Conservation (phyloP, 257 asterid species). For the Petrea volubilis region DNA sequence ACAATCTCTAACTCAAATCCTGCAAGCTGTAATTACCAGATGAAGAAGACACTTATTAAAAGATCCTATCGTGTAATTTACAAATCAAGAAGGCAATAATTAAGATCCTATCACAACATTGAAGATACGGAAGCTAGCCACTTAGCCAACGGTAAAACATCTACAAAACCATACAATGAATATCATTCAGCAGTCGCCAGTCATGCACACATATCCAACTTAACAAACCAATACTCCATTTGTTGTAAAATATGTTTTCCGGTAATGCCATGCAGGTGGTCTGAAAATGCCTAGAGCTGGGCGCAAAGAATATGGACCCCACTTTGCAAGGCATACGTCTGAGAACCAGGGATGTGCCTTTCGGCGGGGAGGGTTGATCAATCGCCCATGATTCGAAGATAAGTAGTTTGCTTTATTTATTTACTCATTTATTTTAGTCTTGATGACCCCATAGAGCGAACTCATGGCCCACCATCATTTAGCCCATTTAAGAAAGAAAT, state of each 20-base stretch:
- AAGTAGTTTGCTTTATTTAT: background rate
- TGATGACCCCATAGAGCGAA: background rate
- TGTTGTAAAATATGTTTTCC: background rate
- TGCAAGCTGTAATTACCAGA: slow-evolving; percentile 70
- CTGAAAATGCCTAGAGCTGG: background rate
- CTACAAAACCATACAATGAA: background rate
- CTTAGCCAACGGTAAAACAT: slow-evolving; percentile 10
- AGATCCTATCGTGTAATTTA: slow-evolving; percentile 29
- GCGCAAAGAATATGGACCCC: background rate
- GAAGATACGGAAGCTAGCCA: slow-evolving; percentile 18
- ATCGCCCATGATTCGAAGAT: background rate
- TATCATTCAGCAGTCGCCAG: background rate
- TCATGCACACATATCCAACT: background rate
- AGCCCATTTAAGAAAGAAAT: background rate
- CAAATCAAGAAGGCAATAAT: slow-evolving; percentile 20
- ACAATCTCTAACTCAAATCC: slow-evolving; percentile 95
- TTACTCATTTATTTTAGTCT: background rate
- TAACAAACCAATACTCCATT: background rate
- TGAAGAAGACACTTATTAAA: slow-evolving; percentile 15
- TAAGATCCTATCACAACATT: slow-evolving; percentile 10
- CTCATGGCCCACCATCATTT: background rate
- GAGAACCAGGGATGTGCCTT: background rate
- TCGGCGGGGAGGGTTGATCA: background rate
- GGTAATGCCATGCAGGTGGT: background rate
- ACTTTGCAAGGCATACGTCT: background rate